Evolutionary conservation across 2,329 filamentous ascomycete genomes (phyloP).

Genomic region (Ophiostoma himal-ulmi): DNA sequence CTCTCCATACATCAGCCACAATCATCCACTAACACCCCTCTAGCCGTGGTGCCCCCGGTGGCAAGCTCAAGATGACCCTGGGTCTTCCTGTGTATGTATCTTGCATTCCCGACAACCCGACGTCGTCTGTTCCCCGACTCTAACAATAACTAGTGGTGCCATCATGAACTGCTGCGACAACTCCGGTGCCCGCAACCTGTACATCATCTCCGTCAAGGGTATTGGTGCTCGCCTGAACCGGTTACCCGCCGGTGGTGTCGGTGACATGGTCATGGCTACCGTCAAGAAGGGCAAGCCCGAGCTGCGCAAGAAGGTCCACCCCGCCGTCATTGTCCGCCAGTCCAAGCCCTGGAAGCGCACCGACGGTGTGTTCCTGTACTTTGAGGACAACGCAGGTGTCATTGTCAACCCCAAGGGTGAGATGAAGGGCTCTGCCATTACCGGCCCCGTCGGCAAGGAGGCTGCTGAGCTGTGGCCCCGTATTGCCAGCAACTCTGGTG

Average conservation of each 20-base stretch:
- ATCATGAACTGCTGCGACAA: conserved; percentile 99
- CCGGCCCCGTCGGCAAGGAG: conserved; percentile 98
- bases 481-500: conserved; percentile 99
- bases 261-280: conserved; percentile 99
- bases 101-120: background rate
- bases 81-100: conserved; percentile 73
- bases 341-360: conserved; percentile 99
- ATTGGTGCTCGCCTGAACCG: conserved; percentile 96
- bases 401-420: conserved; percentile 99
- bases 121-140: background rate
- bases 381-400: conserved; percentile 99
- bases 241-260: conserved; percentile 93
- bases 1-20: background rate
- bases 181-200: conserved; percentile 96
- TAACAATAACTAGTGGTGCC: conserved; percentile 55
- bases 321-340: conserved; percentile 70
- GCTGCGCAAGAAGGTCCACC: conserved; percentile 99
- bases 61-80: conserved; percentile 99
- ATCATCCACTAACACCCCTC: conserved; percentile 13
- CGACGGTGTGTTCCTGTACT: conserved; percentile 99
- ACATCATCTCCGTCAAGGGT: conserved; percentile 99
- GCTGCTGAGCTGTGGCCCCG: conserved; percentile 99
- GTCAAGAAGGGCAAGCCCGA: conserved; percentile 99
- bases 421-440: conserved; percentile 99
- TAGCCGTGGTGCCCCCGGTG: conserved; percentile 87